Evolutionary conservation across 352 stramenopile species (phyloP).

Genomic region (Achlya hypogyna): DNA sequence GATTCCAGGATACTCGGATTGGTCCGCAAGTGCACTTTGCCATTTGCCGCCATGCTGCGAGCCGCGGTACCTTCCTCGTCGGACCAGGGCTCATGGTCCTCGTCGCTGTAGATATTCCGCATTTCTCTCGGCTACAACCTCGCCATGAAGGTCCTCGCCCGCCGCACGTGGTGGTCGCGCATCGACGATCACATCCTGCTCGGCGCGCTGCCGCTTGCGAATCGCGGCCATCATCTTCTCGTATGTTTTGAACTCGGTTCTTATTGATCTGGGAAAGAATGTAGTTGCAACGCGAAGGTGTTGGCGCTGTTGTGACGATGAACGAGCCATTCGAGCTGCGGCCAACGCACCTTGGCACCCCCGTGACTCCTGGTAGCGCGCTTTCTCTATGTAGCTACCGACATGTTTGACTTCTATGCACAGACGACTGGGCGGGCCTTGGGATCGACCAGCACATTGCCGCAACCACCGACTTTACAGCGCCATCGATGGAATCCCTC

Average conservation of each 20-base stretch:
- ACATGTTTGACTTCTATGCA: not conserved
- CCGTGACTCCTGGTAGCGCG: conserved; percentile 45
- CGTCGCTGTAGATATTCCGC: conserved; percentile 50
- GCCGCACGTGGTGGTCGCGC: conserved; percentile 64
- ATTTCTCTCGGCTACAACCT: conserved; percentile 79
- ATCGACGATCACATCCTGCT: conserved; percentile 56
- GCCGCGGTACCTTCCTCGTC: not conserved
- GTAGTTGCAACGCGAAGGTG: conserved; percentile 46
- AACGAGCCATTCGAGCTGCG: conserved; percentile 59
- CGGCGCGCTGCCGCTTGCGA: conserved; percentile 48
- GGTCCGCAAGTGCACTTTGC: not conserved
- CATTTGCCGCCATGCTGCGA: not conserved
- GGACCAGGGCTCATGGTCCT: conserved; percentile 44
- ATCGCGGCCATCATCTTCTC: conserved; percentile 12
- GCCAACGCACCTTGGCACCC: conserved; percentile 49
- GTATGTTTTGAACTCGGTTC: not conserved
- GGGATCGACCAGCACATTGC: conserved; percentile 53
- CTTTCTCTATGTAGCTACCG: not conserved
- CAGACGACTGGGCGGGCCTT: conserved; percentile 44
- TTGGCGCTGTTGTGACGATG: conserved; percentile 68
- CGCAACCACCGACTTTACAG: conserved; percentile 52
- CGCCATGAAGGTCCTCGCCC: conserved; percentile 30
- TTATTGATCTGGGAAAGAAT: not conserved
- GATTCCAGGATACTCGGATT: not conserved
- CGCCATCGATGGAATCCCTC: conserved; percentile 55